Conservation (phyloP, 139 green algal species). For the Pleodorina starrii region DNA sequence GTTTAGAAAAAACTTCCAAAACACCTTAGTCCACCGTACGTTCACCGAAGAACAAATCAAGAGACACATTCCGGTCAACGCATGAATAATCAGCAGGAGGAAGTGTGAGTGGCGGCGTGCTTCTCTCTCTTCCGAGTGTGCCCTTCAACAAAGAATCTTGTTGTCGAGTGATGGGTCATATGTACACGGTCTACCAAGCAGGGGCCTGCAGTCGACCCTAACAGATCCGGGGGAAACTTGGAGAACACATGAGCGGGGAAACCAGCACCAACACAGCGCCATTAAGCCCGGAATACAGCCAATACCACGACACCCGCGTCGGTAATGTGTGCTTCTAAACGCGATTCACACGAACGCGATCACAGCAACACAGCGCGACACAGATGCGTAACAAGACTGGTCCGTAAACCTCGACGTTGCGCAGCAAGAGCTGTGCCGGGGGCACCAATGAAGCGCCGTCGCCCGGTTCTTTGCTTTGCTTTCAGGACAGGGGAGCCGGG, state of each 20-base stretch:
- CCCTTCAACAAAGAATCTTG: conserved; percentile 43
- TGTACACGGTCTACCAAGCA: conserved; percentile 16
- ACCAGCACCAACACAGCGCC: conserved; percentile 28
- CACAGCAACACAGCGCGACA: neutral
- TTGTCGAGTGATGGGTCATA: neutral
- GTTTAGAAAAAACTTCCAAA: too few relatives aligned
- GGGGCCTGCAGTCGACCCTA: neutral
- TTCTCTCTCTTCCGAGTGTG: conserved; percentile 38
- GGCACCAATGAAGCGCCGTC: conserved; percentile 14
- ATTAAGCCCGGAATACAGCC: neutral
- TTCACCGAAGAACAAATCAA: too few relatives aligned
- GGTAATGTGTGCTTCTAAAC: neutral
- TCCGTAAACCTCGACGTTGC: conserved; percentile 38
- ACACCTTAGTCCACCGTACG: too few relatives aligned
- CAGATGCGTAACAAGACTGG: neutral
- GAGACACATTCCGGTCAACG: conserved; percentile 23
- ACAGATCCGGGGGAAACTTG: neutral
- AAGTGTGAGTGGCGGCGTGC: neutral
- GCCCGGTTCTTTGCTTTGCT: conserved; percentile 23
- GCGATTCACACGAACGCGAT: neutral
- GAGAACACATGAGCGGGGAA: conserved; percentile 14
- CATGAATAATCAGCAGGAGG: conserved; percentile 25
- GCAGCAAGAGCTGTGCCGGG: conserved; percentile 33
- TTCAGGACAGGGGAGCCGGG: conserved; percentile 22
- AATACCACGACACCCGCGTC: neutral